A percentile compares a stretch with the other conserved stretches of the same genome.
Conservation (phyloP, 2,329 filamentous ascomycete species). For the Neopestalotiopsis rosae region DNA sequence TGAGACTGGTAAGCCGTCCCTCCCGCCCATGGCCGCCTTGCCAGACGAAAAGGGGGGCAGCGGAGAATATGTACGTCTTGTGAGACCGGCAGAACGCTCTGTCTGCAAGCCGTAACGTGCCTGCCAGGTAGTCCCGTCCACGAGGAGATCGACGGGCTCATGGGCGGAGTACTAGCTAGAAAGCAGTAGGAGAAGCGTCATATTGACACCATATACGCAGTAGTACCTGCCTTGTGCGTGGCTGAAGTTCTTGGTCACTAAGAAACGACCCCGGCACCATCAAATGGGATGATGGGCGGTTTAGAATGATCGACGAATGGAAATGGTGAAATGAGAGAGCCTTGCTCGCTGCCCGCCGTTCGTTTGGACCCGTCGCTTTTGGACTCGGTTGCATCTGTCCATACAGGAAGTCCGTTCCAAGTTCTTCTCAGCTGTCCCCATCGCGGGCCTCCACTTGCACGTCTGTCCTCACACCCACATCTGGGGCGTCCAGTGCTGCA, state of each 20-base stretch:
- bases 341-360: background rate
- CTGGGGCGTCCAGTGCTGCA: background rate
- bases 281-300: background rate
- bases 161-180: slow-evolving; percentile 13
- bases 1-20: slow-evolving; percentile 25
- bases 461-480: background rate
- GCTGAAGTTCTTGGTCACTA: background rate
- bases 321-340: background rate
- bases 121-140: background rate
- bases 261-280: background rate
- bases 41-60: slow-evolving; percentile 29
- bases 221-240: background rate
- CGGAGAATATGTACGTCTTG: slow-evolving; percentile 10
- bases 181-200: slow-evolving; percentile 8
- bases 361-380: background rate
- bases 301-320: background rate
- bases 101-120: slow-evolving; percentile 1
- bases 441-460: background rate
- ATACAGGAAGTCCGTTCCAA: slow-evolving; percentile 11
- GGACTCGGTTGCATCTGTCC: background rate
- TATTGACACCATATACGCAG: background rate
- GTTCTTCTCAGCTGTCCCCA: slow-evolving; percentile 1
- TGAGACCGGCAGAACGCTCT: slow-evolving; percentile 10
- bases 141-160: background rate
- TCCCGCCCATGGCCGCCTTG: slow-evolving; percentile 21